Base-by-base conservation (phyloP, 2,329 filamentous ascomycete species). In the Dichotomopilus funicola region DNA sequence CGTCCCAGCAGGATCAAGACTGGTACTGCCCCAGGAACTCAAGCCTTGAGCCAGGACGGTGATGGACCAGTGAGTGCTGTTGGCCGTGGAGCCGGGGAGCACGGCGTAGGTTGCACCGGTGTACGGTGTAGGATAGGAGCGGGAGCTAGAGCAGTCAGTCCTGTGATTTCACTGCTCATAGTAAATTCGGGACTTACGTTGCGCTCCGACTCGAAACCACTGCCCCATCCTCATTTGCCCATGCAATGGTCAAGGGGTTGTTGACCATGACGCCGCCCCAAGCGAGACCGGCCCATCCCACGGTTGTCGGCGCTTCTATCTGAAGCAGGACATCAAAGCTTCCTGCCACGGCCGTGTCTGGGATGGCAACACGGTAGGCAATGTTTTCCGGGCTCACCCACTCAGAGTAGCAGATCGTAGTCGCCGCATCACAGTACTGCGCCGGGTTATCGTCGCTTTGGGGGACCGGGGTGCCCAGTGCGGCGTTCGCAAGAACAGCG, bases 211-310 rank as follows among this genome's bases (percentile, higher is more conserved):
- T 72, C 6, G 71, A 70, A 6, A 71, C 72, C 2, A 73, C 66
- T 1, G 67, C 67, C 2, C 59, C 66, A 13, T 63, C 65, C 27
- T 64, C 70, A 61, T 71, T 72, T 34, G 70, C 62, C 71, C 72
- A 75, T 8, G 66, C 70, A 27, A 74, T 59, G 1, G 70, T 70
- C 12, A 75, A 62, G 8, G 72, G 72, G 53, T 73, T 71, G 62
- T 74, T 73, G 34, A 69, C 67, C 72, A 74, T 75, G 44, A 65
- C 64, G 6, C 72, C 72, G 35, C 70, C 72, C 71, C 71, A 74
- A 3, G 71, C 67, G 34, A 75, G 65, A 3, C 67, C 72, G 0
- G 71, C 71, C 72, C 72, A 75, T 13, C 72, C 72, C 57, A 70
- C 68, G 5, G 65, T 62, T 55, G 67, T 70, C 19, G 72, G 72